A percentile compares a stretch with the other conserved stretches of the same genome.
Conservation (phyloP, 306 rosid genomes). For the Acacia confusa region DNA sequence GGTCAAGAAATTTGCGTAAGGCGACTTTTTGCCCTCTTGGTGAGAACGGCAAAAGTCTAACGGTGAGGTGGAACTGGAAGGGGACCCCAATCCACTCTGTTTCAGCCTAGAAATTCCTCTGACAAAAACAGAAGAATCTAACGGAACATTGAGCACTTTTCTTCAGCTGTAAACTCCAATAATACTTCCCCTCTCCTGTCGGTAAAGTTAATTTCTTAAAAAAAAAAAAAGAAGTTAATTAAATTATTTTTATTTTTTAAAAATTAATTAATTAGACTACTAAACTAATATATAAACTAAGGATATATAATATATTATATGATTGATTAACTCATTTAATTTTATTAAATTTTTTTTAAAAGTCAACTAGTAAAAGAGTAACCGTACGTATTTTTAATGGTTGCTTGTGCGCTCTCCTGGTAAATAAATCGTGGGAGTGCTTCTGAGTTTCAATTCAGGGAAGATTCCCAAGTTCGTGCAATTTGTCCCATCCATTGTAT, state of each 20-base stretch:
- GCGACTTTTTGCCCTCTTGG: slow-evolving; percentile 41
- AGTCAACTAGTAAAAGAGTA: too few relatives aligned
- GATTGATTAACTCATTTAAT: too few relatives aligned
- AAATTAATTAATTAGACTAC: too few relatives aligned
- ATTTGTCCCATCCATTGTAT: neutral
- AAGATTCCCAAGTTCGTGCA: neutral
- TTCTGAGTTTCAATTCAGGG: neutral
- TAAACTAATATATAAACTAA: too few relatives aligned
- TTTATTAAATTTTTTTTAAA: too few relatives aligned
- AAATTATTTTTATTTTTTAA: too few relatives aligned
- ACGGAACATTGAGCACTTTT: too few relatives aligned
- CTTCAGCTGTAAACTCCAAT: neutral
- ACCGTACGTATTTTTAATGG: neutral
- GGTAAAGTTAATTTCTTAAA: too few relatives aligned
- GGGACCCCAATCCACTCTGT: slow-evolving; percentile 59
- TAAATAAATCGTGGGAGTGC: neutral
- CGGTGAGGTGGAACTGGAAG: slow-evolving; percentile 71
- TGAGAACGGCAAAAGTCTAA: slow-evolving; percentile 39
- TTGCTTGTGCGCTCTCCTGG: neutral
- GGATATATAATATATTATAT: too few relatives aligned
- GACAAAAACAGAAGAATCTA: neutral
- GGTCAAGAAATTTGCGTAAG: slow-evolving; percentile 34
- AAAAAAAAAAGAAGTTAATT: too few relatives aligned
- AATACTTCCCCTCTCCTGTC: too few relatives aligned
- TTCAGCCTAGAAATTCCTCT: slow-evolving; percentile 68